Evolutionary conservation across 164 flowering plant species (phyloP), one percentile per base, ranked within the genome.

Genomic region (Chimonanthus praecox): DNA sequence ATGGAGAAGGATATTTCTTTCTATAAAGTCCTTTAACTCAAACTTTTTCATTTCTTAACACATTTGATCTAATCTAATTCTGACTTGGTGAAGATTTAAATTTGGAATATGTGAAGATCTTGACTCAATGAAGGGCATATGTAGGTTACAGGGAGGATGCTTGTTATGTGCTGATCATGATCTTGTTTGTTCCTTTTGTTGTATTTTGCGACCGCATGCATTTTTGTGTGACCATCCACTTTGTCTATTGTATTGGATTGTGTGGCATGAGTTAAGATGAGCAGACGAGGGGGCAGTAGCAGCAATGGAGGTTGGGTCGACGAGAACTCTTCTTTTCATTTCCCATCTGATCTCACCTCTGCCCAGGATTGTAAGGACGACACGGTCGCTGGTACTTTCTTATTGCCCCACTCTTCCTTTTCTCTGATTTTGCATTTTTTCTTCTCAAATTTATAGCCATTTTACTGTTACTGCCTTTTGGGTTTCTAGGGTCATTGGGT

Each of bases 331-430:
- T n/a, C n/a, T 6, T 72, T 84, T 71, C 87, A 76, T 33, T 82
- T 85, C 78, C 89, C 86, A 1, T 11, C 79, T 3, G 88, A 86
- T 75, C 81, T 80, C 47, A 73, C 79, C 72, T 81, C 90, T 47
- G 75, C 83, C 47, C 91, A 88, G 64, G 94, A 90, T 51, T 83
- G 90, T 80, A 90, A 87, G 74, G 93, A 88, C 18, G 88, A 92
- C 69, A 89, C 97, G 11, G 68, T 89, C 65, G 80, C 61, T 0
- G 87, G 97, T 92, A 70, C 69, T 13, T 3, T 54, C 44, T n/a
- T 18, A 63, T 3, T 18, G 18, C 50, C 72, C 18, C 51, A 4
- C 15, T 15, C 58, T 61, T 71, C 70, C 2, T 58, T 47, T 49
- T 33, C 62, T 48, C 69, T 16, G 49, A 21, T 50, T 44, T 11